These are phyloP conservation scores for Oehlia diaphana DNA, from an alignment of 192 early-diverging fungal genomes.

Conservation along the genomic window DNA sequence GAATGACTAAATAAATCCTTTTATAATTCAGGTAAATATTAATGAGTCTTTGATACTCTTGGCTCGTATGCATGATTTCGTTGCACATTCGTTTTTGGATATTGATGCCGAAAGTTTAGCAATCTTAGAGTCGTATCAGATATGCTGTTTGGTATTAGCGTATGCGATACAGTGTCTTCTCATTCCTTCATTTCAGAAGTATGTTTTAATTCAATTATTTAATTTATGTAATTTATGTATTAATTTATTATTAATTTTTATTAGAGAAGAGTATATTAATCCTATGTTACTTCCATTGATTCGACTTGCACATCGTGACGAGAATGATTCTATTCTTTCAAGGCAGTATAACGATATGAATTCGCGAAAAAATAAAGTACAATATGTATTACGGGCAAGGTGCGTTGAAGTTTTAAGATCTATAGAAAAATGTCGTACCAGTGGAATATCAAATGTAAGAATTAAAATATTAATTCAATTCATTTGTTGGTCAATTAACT, in stretches of 20 bases:
- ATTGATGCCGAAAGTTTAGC: slow-evolving; percentile 18
- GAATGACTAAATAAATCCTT: not conserved
- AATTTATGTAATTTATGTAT: not conserved
- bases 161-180: slow-evolving; percentile 7
- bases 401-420: not conserved
- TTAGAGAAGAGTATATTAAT: slow-evolving; percentile 1
- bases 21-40: not conserved
- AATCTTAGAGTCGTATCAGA: slow-evolving; percentile 21
- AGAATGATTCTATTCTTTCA: not conserved
- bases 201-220: not conserved
- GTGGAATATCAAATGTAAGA: not conserved
- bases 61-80: not conserved
- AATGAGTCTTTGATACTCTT: not conserved
- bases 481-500: not conserved
- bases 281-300: slow-evolving; percentile 13
- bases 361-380: not conserved
- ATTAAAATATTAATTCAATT: not conserved
- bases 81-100: slow-evolving; percentile 22
- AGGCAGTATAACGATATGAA: not conserved
- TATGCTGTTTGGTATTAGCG: slow-evolving; percentile 9
- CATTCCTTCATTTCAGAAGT: not conserved
- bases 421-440: not conserved
- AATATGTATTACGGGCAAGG: not conserved
- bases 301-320: not conserved
- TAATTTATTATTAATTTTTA: not conserved